phyloP scores from a whole-genome alignment of 306 rosid species.

The Benincasa hispida region DNA sequence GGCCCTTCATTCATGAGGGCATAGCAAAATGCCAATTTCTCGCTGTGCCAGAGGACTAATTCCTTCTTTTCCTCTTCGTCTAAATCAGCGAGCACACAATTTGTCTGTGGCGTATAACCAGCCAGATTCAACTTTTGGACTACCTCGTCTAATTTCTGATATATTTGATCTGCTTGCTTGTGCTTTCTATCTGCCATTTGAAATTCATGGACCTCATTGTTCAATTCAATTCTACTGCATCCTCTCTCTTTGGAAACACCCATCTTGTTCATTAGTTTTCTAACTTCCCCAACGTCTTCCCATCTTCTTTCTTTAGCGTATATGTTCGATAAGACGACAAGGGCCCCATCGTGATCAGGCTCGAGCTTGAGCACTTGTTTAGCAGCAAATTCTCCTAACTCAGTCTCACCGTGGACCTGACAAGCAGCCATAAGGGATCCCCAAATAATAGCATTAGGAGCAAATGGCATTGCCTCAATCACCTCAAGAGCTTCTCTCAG shows the following conservation, averaged over 20 bases:
- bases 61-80: slow-evolving; percentile 72
- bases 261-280: slow-evolving; percentile 42
- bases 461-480: slow-evolving; percentile 65
- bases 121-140: slow-evolving; percentile 42
- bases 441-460: slow-evolving; percentile 76
- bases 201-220: slow-evolving; percentile 55
- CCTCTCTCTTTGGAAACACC: slow-evolving; percentile 72
- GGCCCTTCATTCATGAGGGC: slow-evolving; percentile 42
- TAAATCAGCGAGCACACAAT: slow-evolving; percentile 43
- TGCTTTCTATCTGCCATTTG: slow-evolving; percentile 71
- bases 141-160: slow-evolving; percentile 56
- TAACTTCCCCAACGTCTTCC: slow-evolving; percentile 54
- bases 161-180: slow-evolving; percentile 45
- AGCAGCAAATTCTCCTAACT: slow-evolving; percentile 77
- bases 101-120: slow-evolving; percentile 51
- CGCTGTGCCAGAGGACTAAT: slow-evolving; percentile 67
- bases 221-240: slow-evolving; percentile 50
- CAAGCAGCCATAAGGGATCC: slow-evolving; percentile 89
- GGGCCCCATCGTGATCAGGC: slow-evolving; percentile 73
- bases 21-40: slow-evolving; percentile 68
- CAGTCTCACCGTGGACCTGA: slow-evolving; percentile 44
- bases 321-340: slow-evolving; percentile 60
- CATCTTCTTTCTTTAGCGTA: slow-evolving; percentile 74
- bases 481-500: slow-evolving; percentile 64
- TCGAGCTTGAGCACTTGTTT: slow-evolving; percentile 55